Evolutionary conservation across 2,329 filamentous ascomycete species (phyloP), one percentile per base, ranked within the genome.

Genomic region (Purpureocillium takamizusanense): DNA sequence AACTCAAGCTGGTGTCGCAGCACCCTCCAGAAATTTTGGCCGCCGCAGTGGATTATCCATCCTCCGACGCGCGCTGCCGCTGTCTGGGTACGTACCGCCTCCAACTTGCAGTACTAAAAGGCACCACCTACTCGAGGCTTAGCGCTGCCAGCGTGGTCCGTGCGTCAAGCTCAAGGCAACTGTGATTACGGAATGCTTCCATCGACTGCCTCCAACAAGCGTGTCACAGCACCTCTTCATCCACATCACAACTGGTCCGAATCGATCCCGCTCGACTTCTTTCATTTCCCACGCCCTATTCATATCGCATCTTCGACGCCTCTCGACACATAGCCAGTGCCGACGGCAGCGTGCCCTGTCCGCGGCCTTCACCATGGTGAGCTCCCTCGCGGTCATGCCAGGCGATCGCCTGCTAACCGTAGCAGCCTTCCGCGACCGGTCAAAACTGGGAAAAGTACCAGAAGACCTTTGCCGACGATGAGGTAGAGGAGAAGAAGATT

Each of bases 401-500:
- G 35, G 38, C 51, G 38, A 35, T 33, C 18, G 28, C 33, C 28
- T 8, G 46, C 50, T 59, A 46, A 59, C 46, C 30, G 15, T 32
- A 17, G 42, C 37, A 95, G 89, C 89, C 89, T 75, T 90, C 86
- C 71, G 90, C 92, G 66, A 94, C 84, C 56, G 92, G 92, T 62
- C 69, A 76, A 65, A 86, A 79, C 76, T 98, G 92, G 92, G 92
- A 98, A 76, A 97, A 97, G 73, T 97, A 95, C 75, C 78, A 86
- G 70, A 95, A 97, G 76, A 89, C 82, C 60, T 98, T 86, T 60
- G 90, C 83, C 59, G 92, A 98, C 59, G 92, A 98, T 55, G 92
- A 97, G 63, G 74, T 89, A 65, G 88, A 94, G 62, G 92, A 98
- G 76, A 98, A 98, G 83, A 98, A 98, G 79, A 98, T 98, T 60